Evolutionary conservation across 495 filamentous ascomycete genomes (phyloP).

Genomic region (Talaromyces wortmannii): DNA sequence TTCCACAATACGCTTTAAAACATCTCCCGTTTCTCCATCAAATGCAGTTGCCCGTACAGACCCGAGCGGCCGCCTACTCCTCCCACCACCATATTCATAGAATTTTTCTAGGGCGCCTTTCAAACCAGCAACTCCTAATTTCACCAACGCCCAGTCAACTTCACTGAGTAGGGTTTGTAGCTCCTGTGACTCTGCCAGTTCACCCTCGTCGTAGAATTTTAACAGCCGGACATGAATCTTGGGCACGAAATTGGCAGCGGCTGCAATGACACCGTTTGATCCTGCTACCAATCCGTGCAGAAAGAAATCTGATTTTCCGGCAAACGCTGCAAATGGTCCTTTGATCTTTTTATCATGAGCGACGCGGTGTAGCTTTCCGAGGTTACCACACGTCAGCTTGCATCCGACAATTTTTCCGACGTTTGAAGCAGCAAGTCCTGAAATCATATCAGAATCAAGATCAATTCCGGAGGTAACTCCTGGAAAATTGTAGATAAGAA

Average conservation of each 20-base stretch:
- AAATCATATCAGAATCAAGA: slow-evolving; percentile 63
- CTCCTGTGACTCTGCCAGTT: background rate
- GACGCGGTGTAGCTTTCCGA: slow-evolving; percentile 10
- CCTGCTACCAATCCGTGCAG: slow-evolving; percentile 5
- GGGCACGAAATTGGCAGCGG: slow-evolving; percentile 6
- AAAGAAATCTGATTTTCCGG: slow-evolving; percentile 7
- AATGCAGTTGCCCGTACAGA: background rate
- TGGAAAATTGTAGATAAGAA: slow-evolving; percentile 82
- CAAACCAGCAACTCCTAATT: background rate
- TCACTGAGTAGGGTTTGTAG: background rate
- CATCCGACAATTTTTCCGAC: background rate
- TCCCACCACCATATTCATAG: background rate
- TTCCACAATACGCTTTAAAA: background rate
- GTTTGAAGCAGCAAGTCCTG: slow-evolving; percentile 38
- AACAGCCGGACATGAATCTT: slow-evolving; percentile 5
- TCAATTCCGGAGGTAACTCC: slow-evolving; percentile 66
- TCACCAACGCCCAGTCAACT: background rate
- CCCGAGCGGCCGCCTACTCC: background rate
- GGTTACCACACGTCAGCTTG: slow-evolving; percentile 7
- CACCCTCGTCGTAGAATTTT: slow-evolving; percentile 1
- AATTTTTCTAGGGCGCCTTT: background rate
- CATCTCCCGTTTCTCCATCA: background rate
- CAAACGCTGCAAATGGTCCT: slow-evolving; percentile 6
- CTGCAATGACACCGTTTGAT: slow-evolving; percentile 8
- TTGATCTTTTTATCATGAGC: background rate